Base-by-base conservation (phyloP, 176 grass and related monocot species). In the Aegilops umbellulata region DNA sequence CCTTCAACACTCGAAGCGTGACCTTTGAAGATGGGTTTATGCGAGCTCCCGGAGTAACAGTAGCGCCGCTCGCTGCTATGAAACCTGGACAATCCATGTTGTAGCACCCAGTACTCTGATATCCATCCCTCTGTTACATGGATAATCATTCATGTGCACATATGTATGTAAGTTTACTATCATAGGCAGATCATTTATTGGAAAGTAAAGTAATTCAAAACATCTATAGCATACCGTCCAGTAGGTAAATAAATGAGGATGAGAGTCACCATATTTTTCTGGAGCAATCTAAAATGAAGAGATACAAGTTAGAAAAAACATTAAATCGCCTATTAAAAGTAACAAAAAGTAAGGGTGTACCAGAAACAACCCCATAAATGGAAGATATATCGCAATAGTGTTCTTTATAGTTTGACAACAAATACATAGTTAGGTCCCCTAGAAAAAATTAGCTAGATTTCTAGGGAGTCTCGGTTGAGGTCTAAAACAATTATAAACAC, bases 11-110 rank as follows among this genome's bases (percentile, higher is more conserved):
- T 44, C 41, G 24, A 17, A 80, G 23, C 19, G 78, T 80, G 15
- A 80, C 22, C 29, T 65, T 80, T 17, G 35, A 65, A 65, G 64
- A 61, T 20, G 60, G 78, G 15, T 44, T 13, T 42, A 80, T 65
- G 6, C 6, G 14, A 65, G 78, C 36, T 29, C 78, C 78, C 3
- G 60, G 78, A n/a, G 8, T 38, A 44, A 80, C 8, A 4, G 4
- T 11, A 27, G 78, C 78, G 11, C 78, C 38, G 3, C 4, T 15
- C 1, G 77, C 77, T 44, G 7, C n/a, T 41, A 65, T 24, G 15
- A 80, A 80, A 80, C 77, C 77, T 3, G 77, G 77, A 23, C 58
- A 80, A 9, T 80, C 77, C 77, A 65, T 46, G 24, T 80, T 80
- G 7, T 20, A 80, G 78, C 78, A 80, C 35, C 78, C 78, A 4